Conservation (phyloP, 2,329 filamentous ascomycete genomes). For the Alternaria brassicicola region DNA sequence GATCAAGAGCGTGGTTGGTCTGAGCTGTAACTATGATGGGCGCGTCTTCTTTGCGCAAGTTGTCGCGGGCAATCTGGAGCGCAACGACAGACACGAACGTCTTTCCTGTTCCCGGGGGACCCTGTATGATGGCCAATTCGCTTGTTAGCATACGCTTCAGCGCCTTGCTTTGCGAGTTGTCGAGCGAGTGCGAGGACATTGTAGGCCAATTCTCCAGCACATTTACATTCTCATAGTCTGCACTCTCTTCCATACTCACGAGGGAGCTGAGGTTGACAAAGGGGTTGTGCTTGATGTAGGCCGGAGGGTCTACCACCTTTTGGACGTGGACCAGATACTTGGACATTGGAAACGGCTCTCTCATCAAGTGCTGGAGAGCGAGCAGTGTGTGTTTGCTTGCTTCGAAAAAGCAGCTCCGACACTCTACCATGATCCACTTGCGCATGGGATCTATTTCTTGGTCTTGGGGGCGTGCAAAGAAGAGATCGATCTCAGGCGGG, state of each 20-base stretch:
- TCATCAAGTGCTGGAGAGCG: constrained; percentile 69
- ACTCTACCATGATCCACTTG: constrained; percentile 80
- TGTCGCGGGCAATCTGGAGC: constrained; percentile 68
- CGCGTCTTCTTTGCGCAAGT: constrained; percentile 60
- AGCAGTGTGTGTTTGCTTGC: constrained; percentile 73
- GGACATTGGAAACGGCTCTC: constrained; percentile 66
- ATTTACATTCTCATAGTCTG: constrained; percentile 57
- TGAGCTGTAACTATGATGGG: constrained; percentile 82
- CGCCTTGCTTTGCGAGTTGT: constrained; percentile 73
- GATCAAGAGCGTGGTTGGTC: constrained; percentile 89
- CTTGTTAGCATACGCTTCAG: constrained; percentile 73
- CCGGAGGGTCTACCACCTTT: constrained; percentile 56
- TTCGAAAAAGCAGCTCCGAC: constrained; percentile 76
- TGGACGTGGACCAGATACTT: constrained; percentile 65
- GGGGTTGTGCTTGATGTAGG: constrained; percentile 60
- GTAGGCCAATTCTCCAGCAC: constrained; percentile 63
- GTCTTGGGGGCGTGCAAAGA: constrained; percentile 67
- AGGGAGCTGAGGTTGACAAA: constrained; percentile 58
- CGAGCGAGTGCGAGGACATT: constrained; percentile 59
- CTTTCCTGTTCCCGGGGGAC: constrained; percentile 80
- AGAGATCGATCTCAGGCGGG: constrained; percentile 76
- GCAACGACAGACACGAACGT: constrained; percentile 80
- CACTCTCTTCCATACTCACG: constrained; percentile 46
- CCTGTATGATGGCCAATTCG: constrained; percentile 78
- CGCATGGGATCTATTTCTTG: constrained; percentile 70